Evolutionary conservation across 2,329 filamentous ascomycete species (phyloP), one percentile per base, ranked within the genome.

Genomic region (Drechslerella stenobrocha): DNA sequence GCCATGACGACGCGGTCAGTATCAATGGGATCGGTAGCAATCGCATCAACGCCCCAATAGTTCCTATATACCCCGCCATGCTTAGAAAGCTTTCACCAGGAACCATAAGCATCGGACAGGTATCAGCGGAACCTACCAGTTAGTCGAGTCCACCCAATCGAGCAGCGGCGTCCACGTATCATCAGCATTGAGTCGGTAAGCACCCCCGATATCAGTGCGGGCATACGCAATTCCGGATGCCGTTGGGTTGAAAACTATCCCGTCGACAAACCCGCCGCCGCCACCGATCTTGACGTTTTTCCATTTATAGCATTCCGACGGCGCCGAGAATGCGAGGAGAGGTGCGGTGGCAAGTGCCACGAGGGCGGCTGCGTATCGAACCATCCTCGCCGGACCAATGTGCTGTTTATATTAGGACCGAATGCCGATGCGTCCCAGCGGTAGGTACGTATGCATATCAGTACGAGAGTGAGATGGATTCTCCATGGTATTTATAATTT

Each of bases 191-290:
- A 83, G 76, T 67, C 79, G 77, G 74, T 84, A 83, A n/a, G 82
- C 76, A 2, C 82, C 81, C n/a, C 82, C 82, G 61, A 84, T 83
- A 65, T 84, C 82, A 2, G 82, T 82, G 32, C 82, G 77, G 22
- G 80, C 81, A 70, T 83, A 84, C 3, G 81, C 81, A 5, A 83
- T 74, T 2, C 81, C 81, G 66, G 79, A 76, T 6, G 69, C 72
- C n/a, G 72, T 73, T 1, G 73, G 73, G 70, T 84, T 82, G 75
- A 83, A 84, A 13, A 82, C 77, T 53, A 84, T 81, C 15, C 81
- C 79, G 2, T 81, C 78, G 1, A 81, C 77, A 71, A 84, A 84
- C 30, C 82, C 82, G 46, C 82, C 82, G 9, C 82, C 82, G 11
- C 81, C 82, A 57, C 82, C 82, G 45, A 82, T 81, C 51, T 76